Conservation (phyloP, 1,284 basidiomycete genomes). For the Cryptococcus sp. region DNA sequence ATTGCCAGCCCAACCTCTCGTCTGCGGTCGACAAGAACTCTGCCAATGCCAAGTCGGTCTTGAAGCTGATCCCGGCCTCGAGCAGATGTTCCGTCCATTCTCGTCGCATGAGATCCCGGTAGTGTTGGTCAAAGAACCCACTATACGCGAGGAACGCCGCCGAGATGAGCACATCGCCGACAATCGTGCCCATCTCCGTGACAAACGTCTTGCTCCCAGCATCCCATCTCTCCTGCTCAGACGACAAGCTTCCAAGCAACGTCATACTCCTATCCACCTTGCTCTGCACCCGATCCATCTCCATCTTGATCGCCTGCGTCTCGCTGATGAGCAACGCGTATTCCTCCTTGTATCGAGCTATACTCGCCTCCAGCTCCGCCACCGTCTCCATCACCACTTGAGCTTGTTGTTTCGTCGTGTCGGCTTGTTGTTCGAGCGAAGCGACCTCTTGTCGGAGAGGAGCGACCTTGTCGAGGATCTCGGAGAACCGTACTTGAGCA, state of each 20-base stretch:
- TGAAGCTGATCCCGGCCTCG: conserved; percentile 89
- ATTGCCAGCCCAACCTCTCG: conserved; percentile 92
- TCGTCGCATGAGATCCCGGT: conserved; percentile 95
- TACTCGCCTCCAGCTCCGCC: conserved; percentile 85
- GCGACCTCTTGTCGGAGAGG: conserved; percentile 94
- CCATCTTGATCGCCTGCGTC: conserved; percentile 91
- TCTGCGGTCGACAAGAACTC: conserved; percentile 98
- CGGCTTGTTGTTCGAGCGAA: conserved; percentile 84
- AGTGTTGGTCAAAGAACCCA: conserved; percentile 98
- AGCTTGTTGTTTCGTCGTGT: conserved; percentile 88
- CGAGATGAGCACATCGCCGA: conserved; percentile 92
- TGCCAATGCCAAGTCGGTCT: conserved; percentile 82
- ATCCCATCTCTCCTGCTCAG: conserved; percentile 93
- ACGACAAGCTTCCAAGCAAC: conserved; percentile 87
- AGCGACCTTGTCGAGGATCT: conserved; percentile 96
- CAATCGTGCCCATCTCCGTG: conserved; percentile 96
- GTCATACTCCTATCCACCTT: conserved; percentile 98
- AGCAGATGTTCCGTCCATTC: conserved; percentile 86
- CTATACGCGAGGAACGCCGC: conserved; percentile 96
- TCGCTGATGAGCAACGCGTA: conserved; percentile 96
- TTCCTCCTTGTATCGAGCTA: conserved; percentile 92
- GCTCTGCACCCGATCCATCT: conserved; percentile 96
- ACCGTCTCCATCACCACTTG: conserved; percentile 86
- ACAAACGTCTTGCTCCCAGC: conserved; percentile 93
- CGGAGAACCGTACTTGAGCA: conserved; percentile 94